Evolutionary conservation across 163 green algal species (phyloP).

Genomic region (Prototheca cutis): DNA sequence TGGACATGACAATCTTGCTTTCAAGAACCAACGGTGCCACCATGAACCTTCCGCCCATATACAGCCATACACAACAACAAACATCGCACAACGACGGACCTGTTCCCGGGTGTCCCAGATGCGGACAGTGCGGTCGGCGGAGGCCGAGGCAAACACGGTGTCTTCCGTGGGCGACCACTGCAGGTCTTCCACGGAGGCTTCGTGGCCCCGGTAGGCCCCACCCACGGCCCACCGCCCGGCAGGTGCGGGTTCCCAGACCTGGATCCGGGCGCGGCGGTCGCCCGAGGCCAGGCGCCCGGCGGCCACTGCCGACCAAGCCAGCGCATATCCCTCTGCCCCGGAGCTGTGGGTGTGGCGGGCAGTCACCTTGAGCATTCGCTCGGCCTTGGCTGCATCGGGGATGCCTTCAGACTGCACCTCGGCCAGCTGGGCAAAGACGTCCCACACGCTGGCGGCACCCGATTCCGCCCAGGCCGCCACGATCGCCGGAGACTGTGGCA

Average conservation of each 20-base stretch:
- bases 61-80: too few species aligned
- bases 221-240: slow-evolving; percentile 56
- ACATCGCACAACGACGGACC: too few species aligned
- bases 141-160: slow-evolving; percentile 59
- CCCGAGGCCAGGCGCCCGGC: slow-evolving; percentile 67
- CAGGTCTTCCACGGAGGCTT: slow-evolving; percentile 83
- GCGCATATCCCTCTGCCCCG: slow-evolving; percentile 78
- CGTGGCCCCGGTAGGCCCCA: slow-evolving; percentile 54
- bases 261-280: slow-evolving; percentile 70
- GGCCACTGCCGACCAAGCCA: slow-evolving; percentile 82
- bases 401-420: slow-evolving; percentile 43
- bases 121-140: slow-evolving; percentile 48
- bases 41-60: too few species aligned
- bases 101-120: slow-evolving; percentile 83
- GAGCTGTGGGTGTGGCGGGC: slow-evolving; percentile 48
- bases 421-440: slow-evolving; percentile 46
- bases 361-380: slow-evolving; percentile 29
- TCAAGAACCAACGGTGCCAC: too few species aligned
- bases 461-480: slow-evolving; percentile 82
- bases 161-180: slow-evolving; percentile 88
- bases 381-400: slow-evolving; percentile 5
- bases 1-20: too few species aligned
- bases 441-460: slow-evolving; percentile 68
- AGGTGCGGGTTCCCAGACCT: slow-evolving; percentile 78
- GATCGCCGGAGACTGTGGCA: slow-evolving; percentile 73